phyloP scores from a whole-genome alignment of 2,329 filamentous ascomycete species.

The Pestalotiopsis sp. region DNA sequence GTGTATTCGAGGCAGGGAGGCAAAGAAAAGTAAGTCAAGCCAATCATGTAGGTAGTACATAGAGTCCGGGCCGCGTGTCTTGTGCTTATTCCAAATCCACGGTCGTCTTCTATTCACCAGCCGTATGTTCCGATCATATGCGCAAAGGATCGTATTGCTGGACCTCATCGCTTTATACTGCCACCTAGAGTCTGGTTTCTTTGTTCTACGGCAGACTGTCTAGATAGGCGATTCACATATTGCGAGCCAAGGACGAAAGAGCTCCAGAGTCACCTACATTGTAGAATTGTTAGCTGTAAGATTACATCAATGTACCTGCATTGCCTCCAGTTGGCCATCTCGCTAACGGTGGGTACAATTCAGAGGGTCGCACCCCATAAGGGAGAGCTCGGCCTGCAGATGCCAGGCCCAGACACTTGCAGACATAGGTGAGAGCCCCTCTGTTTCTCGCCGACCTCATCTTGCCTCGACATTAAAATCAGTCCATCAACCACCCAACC shows the following conservation, averaged over 20 bases:
- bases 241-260: neutral
- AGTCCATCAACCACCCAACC: neutral
- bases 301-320: neutral
- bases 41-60: too few species aligned
- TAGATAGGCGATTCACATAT: neutral
- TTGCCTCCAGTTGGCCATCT: neutral
- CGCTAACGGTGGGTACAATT: neutral
- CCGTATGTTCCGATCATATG: too few species aligned
- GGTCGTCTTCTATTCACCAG: too few species aligned
- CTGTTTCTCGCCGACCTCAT: neutral
- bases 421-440: neutral
- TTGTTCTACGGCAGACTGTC: neutral
- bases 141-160: too few species aligned
- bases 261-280: neutral
- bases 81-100: too few species aligned
- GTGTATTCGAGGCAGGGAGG: too few species aligned
- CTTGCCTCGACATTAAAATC: neutral
- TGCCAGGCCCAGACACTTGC: neutral
- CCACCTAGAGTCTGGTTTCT: neutral
- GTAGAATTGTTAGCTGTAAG: neutral
- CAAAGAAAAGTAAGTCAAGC: too few species aligned
- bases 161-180: too few species aligned
- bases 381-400: neutral
- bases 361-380: neutral
- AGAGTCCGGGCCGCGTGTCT: too few species aligned